These are phyloP conservation scores for Hyphopichia pseudoburtonii DNA, from an alignment of 1,139 yeast species.

Conservation along the genomic window DNA sequence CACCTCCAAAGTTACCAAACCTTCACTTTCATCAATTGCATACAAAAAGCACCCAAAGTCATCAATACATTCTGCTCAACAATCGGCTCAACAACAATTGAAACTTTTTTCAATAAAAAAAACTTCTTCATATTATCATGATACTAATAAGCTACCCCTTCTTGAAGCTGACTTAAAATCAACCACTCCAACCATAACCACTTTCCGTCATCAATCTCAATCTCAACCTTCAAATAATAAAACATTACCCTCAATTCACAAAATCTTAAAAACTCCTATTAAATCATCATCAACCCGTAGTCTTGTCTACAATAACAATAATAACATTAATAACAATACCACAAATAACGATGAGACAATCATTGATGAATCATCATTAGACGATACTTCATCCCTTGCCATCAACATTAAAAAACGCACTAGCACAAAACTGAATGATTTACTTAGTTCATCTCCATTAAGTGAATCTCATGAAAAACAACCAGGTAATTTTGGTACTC, in stretches of 20 bases:
- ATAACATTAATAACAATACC: slow-evolving; percentile 7
- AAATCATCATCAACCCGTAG: slow-evolving; percentile 29
- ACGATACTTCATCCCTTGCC: slow-evolving; percentile 1
- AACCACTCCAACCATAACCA: slow-evolving; percentile 5
- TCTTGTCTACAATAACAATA: slow-evolving; percentile 10
- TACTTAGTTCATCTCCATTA: slow-evolving; percentile 32
- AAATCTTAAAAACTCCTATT: slow-evolving; percentile 48
- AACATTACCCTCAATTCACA: slow-evolving; percentile 41
- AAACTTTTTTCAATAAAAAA: slow-evolving; percentile 36
- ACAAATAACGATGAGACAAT: slow-evolving; percentile 34
- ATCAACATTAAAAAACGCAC: neutral
- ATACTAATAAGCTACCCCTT: slow-evolving; percentile 12
- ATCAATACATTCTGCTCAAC: slow-evolving; percentile 7
- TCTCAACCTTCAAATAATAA: slow-evolving; percentile 1
- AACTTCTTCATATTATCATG: slow-evolving; percentile 25
- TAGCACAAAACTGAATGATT: too few species aligned
- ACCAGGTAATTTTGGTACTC: slow-evolving; percentile 52
- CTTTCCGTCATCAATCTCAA: slow-evolving; percentile 8
- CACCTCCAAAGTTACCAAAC: slow-evolving; percentile 14
- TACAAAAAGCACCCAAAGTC: too few species aligned
- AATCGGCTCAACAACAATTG: slow-evolving; percentile 17
- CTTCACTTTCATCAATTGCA: slow-evolving; percentile 19
- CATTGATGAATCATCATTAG: slow-evolving; percentile 3
- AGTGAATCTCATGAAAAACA: neutral
- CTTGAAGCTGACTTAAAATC: slow-evolving; percentile 9